Evolutionary conservation across 805 yeast genomes (phyloP), one percentile per base, ranked within the genome.

Genomic region (Wickerhamomyces silvicola): DNA sequence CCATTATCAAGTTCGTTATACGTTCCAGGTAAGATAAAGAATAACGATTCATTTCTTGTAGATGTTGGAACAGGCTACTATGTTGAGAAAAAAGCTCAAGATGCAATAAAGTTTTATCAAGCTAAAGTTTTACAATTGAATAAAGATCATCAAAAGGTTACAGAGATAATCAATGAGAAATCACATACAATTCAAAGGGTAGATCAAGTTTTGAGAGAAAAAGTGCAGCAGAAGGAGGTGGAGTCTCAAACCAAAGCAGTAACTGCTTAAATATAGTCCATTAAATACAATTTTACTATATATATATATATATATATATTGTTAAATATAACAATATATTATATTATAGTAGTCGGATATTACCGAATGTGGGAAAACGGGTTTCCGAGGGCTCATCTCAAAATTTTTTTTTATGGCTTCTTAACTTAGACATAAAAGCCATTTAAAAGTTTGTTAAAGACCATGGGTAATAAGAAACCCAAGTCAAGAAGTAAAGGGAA

Each of bases 11-110:
- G 87, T 13, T 85, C 96, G 0, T 62, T 92, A 24, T 92, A 92
- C 45, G 81, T 92, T 18, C 95, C 96, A 4, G 98, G 97, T 2
- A 72, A 65, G 33, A 69, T 84, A 31, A 65, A 68, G 27, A 75
- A 81, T 36, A 70, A 70, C 31, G 70, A 78, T 38, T 76, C 70
- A 37, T 92, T 81, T 48, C 65, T 92, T 54, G 95, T 92, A 8
- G 98, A 92, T 53, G 79, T 92, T 17, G 98, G 98, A 22, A 92
- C 98, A 0, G 97, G 97, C 3, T 92, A 92, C 54, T 92, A 72
- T 53, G 88, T 87, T 12, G 95, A 86, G 52, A 92, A 92, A 58
- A 57, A 57, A 30, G 72, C 75, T 0, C 61, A 62, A 7, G 86
- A 82, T 28, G 81, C 96, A 2, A 64, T 73, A 39, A 57, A 55